These are phyloP conservation scores for Hyaloperonospora brassicae DNA, from an alignment of 352 stramenopile species.

Conservation along the genomic window DNA sequence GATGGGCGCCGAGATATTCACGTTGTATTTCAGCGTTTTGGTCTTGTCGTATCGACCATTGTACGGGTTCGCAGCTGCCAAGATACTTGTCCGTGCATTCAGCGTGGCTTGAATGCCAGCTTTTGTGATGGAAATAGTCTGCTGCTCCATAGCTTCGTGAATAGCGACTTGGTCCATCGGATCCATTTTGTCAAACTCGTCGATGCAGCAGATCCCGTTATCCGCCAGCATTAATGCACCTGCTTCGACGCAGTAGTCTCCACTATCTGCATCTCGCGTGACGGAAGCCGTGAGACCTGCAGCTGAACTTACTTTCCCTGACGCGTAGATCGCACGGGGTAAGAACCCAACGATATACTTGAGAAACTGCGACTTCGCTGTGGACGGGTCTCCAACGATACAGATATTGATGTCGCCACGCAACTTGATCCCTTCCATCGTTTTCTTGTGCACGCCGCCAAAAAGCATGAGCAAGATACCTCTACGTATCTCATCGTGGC, in stretches of 20 bases:
- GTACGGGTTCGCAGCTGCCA: conserved; percentile 98
- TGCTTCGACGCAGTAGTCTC: conserved; percentile 86
- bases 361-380: conserved; percentile 98
- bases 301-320: conserved; percentile 96
- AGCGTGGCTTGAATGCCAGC: conserved; percentile 98
- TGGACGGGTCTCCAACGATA: conserved; percentile 96
- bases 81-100: conserved; percentile 98
- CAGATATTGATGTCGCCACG: conserved; percentile 99
- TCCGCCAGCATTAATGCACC: conserved; percentile 98
- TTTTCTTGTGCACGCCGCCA: conserved; percentile 97
- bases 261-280: conserved; percentile 90
- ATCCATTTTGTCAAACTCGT: conserved; percentile 99
- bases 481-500: conserved; percentile 91
- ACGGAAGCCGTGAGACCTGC: conserved; percentile 97
- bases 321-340: conserved; percentile 97
- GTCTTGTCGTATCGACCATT: conserved; percentile 91
- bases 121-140: conserved; percentile 99
- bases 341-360: conserved; percentile 94
- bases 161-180: conserved; percentile 97
- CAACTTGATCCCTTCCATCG: conserved; percentile 94
- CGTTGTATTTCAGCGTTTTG: conserved; percentile 86
- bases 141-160: conserved; percentile 99
- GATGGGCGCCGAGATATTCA: conserved; percentile 92
- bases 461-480: conserved; percentile 97
- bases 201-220: conserved; percentile 98